These are phyloP conservation scores for Afroboletus lepidellus DNA, from an alignment of 1,284 basidiomycete species.

Conservation along the genomic window DNA sequence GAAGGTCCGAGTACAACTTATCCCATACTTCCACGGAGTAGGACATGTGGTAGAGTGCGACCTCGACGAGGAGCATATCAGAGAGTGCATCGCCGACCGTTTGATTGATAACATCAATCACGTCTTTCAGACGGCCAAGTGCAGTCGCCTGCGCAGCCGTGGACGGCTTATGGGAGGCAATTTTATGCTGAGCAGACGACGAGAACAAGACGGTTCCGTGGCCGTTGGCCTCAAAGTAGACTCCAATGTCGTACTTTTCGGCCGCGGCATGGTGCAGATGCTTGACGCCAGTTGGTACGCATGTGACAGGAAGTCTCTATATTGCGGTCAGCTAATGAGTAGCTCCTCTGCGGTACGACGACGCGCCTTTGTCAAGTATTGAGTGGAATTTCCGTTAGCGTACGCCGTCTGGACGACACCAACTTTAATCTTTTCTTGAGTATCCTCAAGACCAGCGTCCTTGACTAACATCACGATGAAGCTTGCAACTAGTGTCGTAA, in stretches of 20 bases:
- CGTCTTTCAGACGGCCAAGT: conserved; percentile 71
- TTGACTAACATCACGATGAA: conserved; percentile 92
- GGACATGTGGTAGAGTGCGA: conserved; percentile 84
- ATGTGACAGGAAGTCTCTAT: conserved; percentile 89
- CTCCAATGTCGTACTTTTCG: conserved; percentile 83
- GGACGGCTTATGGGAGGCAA: conserved; percentile 66
- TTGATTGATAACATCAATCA: conserved; percentile 92
- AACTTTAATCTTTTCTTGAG: conserved; percentile 58
- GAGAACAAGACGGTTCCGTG: conserved; percentile 99
- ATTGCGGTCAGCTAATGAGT: background rate
- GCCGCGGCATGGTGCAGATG: conserved; percentile 98
- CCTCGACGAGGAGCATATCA: conserved; percentile 95
- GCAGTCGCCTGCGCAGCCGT: conserved; percentile 81
- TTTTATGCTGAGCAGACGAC: conserved; percentile 57
- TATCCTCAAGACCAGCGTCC: conserved; percentile 70
- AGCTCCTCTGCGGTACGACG: background rate
- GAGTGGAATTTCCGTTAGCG: conserved; percentile 96
- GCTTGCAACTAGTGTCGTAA: conserved; percentile 89
- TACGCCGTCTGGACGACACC: conserved; percentile 99
- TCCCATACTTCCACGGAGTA: conserved; percentile 92
- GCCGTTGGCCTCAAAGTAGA: conserved; percentile 99
- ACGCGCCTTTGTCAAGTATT: conserved; percentile 78
- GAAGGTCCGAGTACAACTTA: conserved; percentile 89
- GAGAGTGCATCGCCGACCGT: conserved; percentile 97
- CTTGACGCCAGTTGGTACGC: conserved; percentile 97